Evolutionary conservation across 805 yeast genomes (phyloP), one percentile per base, ranked within the genome.

Genomic region (Phaffomyces opuntiae): DNA sequence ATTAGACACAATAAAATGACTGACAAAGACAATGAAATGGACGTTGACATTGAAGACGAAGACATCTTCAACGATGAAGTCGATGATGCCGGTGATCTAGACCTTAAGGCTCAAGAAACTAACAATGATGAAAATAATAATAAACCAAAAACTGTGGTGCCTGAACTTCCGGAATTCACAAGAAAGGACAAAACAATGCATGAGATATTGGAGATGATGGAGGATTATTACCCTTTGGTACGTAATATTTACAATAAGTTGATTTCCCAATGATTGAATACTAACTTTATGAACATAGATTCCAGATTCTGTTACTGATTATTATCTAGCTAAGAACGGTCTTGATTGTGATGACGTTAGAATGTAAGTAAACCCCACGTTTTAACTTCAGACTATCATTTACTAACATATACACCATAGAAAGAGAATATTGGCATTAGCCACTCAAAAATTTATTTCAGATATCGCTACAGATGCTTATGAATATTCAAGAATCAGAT

Each of bases 391-490:
- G 24, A 21, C 24, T 5, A 21, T 21, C 24, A 21, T 21, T 5
- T 21, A 36, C 40, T 44, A 39, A 47, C 47, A 24, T 24, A 16
- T 13, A 17, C 21, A 6, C 25, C 11, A 11, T 29, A 44, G 46
- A 21, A 47, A 47, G 63, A 73, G 98, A 44, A 68, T 93, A 34
- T 70, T 93, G 41, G 97, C 98, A 0, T 70, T 93, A 46, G 98
- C 99, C 1, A 93, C 99, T 0, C 99, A 95, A 59, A 93, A 93
- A 61, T 93, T 93, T 62, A 77, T 93, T 26, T 80, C 90, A 49
- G 99, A 93, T 62, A 82, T 93, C 29, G 96, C 99, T 1, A 87
- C 89, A 14, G 98, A 93, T 60, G 97, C 99, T 0, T 93, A 88
- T 61, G 99, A 93, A 62, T 90, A 88, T 61, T 86, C 96, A 9